phyloP scores from a whole-genome alignment of 2,329 filamentous ascomycete species.

The Fonsecaea erecta region DNA sequence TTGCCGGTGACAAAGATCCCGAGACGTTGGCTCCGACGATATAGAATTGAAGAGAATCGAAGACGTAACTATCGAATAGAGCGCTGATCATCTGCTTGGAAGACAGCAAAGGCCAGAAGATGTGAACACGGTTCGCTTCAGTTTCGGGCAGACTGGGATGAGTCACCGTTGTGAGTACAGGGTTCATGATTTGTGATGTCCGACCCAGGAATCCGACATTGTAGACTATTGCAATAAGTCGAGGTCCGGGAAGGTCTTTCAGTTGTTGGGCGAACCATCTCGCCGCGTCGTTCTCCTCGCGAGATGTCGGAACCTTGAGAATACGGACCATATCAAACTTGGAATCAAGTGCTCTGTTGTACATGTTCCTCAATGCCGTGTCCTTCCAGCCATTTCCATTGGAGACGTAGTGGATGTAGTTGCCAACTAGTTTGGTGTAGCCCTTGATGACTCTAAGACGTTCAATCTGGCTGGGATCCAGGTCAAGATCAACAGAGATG shows the following conservation, averaged over 20 bases:
- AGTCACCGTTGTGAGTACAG: slow-evolving; percentile 48
- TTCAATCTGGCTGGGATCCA: slow-evolving; percentile 41
- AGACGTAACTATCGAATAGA: slow-evolving; percentile 48
- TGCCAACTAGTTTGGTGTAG: slow-evolving; percentile 49
- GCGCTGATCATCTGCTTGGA: slow-evolving; percentile 39
- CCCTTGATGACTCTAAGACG: slow-evolving; percentile 41
- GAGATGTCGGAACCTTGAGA: slow-evolving; percentile 42
- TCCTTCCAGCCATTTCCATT: slow-evolving; percentile 27
- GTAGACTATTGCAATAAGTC: slow-evolving; percentile 47
- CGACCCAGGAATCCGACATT: slow-evolving; percentile 48
- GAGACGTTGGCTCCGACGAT: slow-evolving; percentile 49
- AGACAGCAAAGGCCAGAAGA: slow-evolving; percentile 40
- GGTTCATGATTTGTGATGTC: slow-evolving; percentile 52
- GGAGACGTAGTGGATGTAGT: slow-evolving; percentile 34
- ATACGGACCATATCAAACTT: slow-evolving; percentile 49
- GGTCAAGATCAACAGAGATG: slow-evolving; percentile 45
- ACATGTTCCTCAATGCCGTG: slow-evolving; percentile 27
- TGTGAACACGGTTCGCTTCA: slow-evolving; percentile 35
- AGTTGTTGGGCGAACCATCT: slow-evolving; percentile 47
- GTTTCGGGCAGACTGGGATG: slow-evolving; percentile 43
- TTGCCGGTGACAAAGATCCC: slow-evolving; percentile 49
- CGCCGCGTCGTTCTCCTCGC: slow-evolving; percentile 47
- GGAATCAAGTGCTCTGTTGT: slow-evolving; percentile 43
- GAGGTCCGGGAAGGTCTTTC: slow-evolving; percentile 40
- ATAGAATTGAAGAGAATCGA: slow-evolving; percentile 50